Evolutionary conservation across 495 filamentous ascomycete genomes (phyloP), one percentile per base, ranked within the genome.

Genomic region (Tuber magnatum): DNA sequence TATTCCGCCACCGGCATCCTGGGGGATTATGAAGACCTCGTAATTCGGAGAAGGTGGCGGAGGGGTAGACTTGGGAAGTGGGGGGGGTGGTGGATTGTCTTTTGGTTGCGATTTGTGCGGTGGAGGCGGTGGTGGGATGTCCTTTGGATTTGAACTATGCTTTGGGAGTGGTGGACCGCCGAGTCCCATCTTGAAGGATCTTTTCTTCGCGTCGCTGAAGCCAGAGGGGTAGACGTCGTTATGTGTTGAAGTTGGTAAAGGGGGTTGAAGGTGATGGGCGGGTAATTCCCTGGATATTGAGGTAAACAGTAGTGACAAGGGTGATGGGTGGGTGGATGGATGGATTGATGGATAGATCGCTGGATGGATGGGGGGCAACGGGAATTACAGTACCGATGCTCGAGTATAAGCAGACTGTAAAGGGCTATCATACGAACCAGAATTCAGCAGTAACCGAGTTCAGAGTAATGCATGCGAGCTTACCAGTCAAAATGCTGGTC

Each of bases 11-110:
- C 95, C 95, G 20, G 94, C 88, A 14, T 93, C 94, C 81, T 97
- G 92, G 4, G 95, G 94, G 74, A 99, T 93, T 79, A 99, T 91
- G 85, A 97, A 97, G 84, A 97, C 96, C 84, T 98, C 94, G 85
- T 96, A 98, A 82, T 94, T 93, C 42, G 93, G 93, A 0, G 89
- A 84, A 0, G 93, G 93, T 3, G 96, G 86, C 73, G 90, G 91
- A 14, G 84, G 82, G 78, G 61, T 83, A 65, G 56, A 65, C 4
- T 65, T 65, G 84, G 79, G 80, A 18, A 71, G 71, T 22, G 77
- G 76, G 24, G 73, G 78, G 24, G 71, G 73, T 40, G 75, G 80
- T 44, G 75, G 74, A 39, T 75, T 78, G 44, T 73, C 80, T 70
- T 70, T 78, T 40, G 75, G 78, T 18, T 78, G 73, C 42, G 79